Percentiles rank a stretch among this genome's conserved stretches.
Evolutionary conservation across 163 green algal species (phyloP).

Genomic region (Scenedesmus sp.): DNA sequence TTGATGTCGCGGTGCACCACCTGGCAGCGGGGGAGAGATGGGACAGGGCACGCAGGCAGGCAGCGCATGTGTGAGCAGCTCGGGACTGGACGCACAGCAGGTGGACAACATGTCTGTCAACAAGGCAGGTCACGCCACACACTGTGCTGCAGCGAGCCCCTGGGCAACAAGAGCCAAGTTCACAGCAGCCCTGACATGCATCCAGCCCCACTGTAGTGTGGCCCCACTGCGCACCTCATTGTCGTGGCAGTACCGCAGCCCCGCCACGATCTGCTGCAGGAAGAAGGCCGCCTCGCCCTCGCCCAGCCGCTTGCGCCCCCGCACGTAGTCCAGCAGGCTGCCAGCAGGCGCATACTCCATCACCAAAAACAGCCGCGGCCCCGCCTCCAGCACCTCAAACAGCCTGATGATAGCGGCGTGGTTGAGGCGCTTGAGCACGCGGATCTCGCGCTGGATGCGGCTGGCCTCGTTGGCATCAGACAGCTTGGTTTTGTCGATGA

Average conservation of each 20-base stretch:
- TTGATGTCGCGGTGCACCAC: constrained; percentile 89
- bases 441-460: constrained; percentile 82
- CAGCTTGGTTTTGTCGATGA: constrained; percentile 81
- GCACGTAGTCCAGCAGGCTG: constrained; percentile 82
- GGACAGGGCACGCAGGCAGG: not conserved
- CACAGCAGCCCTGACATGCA: not conserved
- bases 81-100: constrained; percentile 44
- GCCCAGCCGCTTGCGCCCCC: constrained; percentile 70
- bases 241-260: constrained; percentile 81
- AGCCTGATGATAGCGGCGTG: constrained; percentile 72
- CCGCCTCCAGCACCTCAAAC: constrained; percentile 70
- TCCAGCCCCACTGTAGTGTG: not conserved
- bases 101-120: not conserved
- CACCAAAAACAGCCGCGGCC: constrained; percentile 69
- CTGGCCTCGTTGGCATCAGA: constrained; percentile 74
- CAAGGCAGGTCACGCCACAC: not conserved
- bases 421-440: constrained; percentile 78
- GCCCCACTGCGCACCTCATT: constrained; percentile 55
- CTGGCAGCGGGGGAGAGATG: constrained; percentile 47
- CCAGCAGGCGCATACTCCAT: constrained; percentile 82
- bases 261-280: constrained; percentile 76
- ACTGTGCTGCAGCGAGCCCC: not conserved
- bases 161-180: not conserved
- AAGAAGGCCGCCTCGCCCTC: constrained; percentile 72
- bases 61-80: constrained; percentile 55